Conservation (phyloP, 495 filamentous ascomycete species). For the Barbatosphaeria neglecta region DNA sequence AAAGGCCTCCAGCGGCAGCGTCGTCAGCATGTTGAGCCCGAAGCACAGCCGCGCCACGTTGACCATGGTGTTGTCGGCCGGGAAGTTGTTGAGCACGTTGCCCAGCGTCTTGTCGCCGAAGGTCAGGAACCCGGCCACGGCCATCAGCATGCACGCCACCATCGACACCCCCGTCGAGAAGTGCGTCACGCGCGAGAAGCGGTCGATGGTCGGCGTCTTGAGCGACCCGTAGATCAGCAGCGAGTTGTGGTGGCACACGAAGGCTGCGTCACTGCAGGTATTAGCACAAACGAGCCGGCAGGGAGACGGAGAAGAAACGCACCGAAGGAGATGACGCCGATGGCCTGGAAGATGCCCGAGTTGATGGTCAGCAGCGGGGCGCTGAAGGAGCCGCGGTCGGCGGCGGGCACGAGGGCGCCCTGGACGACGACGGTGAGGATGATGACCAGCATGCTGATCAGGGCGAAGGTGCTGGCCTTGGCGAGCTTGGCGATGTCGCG, state of each 20-base stretch:
- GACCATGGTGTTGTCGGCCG: slow-evolving; percentile 75
- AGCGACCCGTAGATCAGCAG: slow-evolving; percentile 95
- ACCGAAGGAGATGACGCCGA: slow-evolving; percentile 97
- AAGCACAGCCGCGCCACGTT: slow-evolving; percentile 93
- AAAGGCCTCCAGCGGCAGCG: slow-evolving; percentile 88
- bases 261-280: slow-evolving; percentile 44
- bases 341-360: slow-evolving; percentile 81
- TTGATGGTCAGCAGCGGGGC: slow-evolving; percentile 59
- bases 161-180: slow-evolving; percentile 82
- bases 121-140: slow-evolving; percentile 76
- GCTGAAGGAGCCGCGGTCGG: slow-evolving; percentile 57
- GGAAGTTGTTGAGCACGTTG: slow-evolving; percentile 97
- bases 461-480: slow-evolving; percentile 83
- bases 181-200: slow-evolving; percentile 85
- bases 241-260: slow-evolving; percentile 92
- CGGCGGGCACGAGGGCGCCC: slow-evolving; percentile 56
- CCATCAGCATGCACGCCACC: slow-evolving; percentile 80
- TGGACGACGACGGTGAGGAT: slow-evolving; percentile 82
- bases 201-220: slow-evolving; percentile 85
- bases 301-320: slow-evolving; percentile 12
- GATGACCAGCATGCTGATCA: slow-evolving; percentile 86
- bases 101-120: slow-evolving; percentile 87
- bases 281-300: background rate
- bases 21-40: slow-evolving; percentile 96
- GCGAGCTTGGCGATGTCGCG: slow-evolving; percentile 96